These are phyloP conservation scores for Saprolegnia diclina DNA, from an alignment of 352 stramenopile genomes.

Conservation along the genomic window DNA sequence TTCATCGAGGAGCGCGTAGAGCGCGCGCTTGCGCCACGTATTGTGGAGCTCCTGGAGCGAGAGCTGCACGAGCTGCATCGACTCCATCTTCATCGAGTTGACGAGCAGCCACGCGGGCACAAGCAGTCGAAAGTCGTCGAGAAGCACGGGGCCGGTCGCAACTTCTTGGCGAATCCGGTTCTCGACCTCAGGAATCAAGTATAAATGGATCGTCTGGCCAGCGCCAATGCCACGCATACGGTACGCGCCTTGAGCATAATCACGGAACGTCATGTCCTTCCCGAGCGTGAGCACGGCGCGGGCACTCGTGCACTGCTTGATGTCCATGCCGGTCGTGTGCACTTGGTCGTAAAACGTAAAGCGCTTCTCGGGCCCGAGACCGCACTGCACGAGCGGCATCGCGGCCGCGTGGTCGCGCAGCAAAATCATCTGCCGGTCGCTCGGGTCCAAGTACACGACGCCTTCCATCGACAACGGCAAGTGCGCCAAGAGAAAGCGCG, in stretches of 20 bases:
- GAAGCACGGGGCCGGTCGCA: conserved; percentile 18
- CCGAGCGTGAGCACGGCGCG: conserved; percentile 86
- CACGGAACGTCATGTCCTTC: conserved; percentile 96
- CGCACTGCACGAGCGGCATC: conserved; percentile 89
- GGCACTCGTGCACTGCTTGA: conserved; percentile 87
- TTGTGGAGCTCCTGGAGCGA: conserved; percentile 97
- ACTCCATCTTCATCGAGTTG: conserved; percentile 99
- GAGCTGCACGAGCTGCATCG: conserved; percentile 98
- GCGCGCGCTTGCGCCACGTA: conserved; percentile 94
- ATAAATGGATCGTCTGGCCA: conserved; percentile 89
- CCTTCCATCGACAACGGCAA: conserved; percentile 78
- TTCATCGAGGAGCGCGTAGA: conserved; percentile 85
- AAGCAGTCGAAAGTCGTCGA: conserved; percentile 65
- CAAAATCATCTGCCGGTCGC: conserved; percentile 89
- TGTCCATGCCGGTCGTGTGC: conserved; percentile 92
- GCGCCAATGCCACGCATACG: conserved; percentile 88
- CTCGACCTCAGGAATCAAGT: conserved; percentile 90
- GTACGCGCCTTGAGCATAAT: conserved; percentile 89
- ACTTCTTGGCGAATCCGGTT: conserved; percentile 82
- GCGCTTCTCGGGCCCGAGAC: conserved; percentile 71
- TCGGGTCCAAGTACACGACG: conserved; percentile 86
- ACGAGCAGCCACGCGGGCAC: conserved; percentile 95
- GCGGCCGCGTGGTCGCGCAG: conserved; percentile 92
- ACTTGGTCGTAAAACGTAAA: conserved; percentile 94
- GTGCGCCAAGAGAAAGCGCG: conserved; percentile 68